phyloP scores from a whole-genome alignment of 768 basidiomycete species.

The Arthromyces matolae region DNA sequence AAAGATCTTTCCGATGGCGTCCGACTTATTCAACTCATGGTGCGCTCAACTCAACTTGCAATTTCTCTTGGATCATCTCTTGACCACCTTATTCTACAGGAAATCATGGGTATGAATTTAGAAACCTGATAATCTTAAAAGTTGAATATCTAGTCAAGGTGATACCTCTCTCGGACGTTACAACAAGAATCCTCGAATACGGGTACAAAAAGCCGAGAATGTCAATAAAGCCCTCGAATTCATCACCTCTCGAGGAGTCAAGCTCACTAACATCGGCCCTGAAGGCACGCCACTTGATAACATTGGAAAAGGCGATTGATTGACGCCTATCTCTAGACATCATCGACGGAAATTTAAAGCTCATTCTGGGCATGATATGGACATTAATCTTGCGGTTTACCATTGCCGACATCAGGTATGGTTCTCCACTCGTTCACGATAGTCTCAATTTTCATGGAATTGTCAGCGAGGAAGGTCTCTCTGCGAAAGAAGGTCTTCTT shows the following conservation, averaged over 20 bases:
- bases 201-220: slow-evolving; percentile 97
- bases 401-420: slow-evolving; percentile 95
- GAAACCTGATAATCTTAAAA: neutral
- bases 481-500: slow-evolving; percentile 94
- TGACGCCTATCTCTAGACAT: slow-evolving; percentile 64
- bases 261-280: slow-evolving; percentile 95
- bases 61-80: neutral
- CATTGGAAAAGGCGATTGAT: no score
- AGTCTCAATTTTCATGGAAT: slow-evolving; percentile 12
- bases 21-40: slow-evolving; percentile 92
- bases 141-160: slow-evolving; percentile 39
- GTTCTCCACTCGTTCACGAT: slow-evolving; percentile 6
- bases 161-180: slow-evolving; percentile 93
- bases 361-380: slow-evolving; percentile 99
- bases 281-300: slow-evolving; percentile 57
- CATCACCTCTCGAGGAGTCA: slow-evolving; percentile 90
- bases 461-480: slow-evolving; percentile 92
- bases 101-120: slow-evolving; percentile 81
- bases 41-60: slow-evolving; percentile 27
- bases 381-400: slow-evolving; percentile 95
- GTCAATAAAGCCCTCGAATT: slow-evolving; percentile 96
- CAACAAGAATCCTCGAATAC: slow-evolving; percentile 84
- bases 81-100: slow-evolving; percentile 44
- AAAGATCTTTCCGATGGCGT: slow-evolving; percentile 94
- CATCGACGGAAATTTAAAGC: slow-evolving; percentile 97